These are phyloP conservation scores for Phytophthora niederhauseri DNA, from an alignment of 352 stramenopile genomes.

Conservation along the genomic window DNA sequence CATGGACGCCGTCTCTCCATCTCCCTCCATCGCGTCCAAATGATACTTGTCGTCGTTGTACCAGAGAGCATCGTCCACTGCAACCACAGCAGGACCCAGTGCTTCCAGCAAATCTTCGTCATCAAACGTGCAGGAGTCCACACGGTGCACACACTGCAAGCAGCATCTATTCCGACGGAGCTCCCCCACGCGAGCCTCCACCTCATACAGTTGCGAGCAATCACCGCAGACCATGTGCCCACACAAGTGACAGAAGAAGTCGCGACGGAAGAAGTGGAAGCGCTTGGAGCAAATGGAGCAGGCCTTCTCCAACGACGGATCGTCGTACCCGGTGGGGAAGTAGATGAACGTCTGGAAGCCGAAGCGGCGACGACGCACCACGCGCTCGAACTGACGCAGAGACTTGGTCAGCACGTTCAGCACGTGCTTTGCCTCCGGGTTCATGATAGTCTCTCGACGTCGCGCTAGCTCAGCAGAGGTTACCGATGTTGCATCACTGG, in stretches of 20 bases:
- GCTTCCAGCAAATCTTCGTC: slow-evolving; percentile 53
- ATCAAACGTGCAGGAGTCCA: slow-evolving; percentile 53
- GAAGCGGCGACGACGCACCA: slow-evolving; percentile 60
- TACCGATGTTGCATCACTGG: slow-evolving; percentile 2
- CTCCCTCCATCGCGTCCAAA: slow-evolving; percentile 25
- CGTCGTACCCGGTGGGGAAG: slow-evolving; percentile 41
- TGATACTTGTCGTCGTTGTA: slow-evolving; percentile 45
- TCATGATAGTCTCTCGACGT: slow-evolving; percentile 50
- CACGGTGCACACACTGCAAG: slow-evolving; percentile 48
- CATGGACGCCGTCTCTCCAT: slow-evolving; percentile 45
- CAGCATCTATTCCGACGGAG: slow-evolving; percentile 49
- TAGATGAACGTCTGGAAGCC: slow-evolving; percentile 67
- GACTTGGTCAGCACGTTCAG: slow-evolving; percentile 54
- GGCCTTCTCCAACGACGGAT: slow-evolving; percentile 30
- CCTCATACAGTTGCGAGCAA: slow-evolving; percentile 49
- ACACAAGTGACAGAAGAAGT: slow-evolving; percentile 57
- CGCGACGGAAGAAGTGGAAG: slow-evolving; percentile 46
- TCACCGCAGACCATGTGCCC: slow-evolving; percentile 47
- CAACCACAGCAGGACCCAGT: slow-evolving; percentile 50
- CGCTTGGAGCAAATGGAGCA: slow-evolving; percentile 50
- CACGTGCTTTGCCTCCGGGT: slow-evolving; percentile 56
- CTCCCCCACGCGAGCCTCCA: slow-evolving; percentile 44
- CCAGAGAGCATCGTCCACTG: slow-evolving; percentile 54
- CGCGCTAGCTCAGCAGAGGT: slow-evolving; percentile 36
- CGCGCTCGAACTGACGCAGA: slow-evolving; percentile 47